Percentiles rank a stretch among this genome's conserved stretches.
These are phyloP conservation scores for Dimargaris xerosporica DNA, from an alignment of 192 early-diverging fungal genomes.

Conservation along the genomic window DNA sequence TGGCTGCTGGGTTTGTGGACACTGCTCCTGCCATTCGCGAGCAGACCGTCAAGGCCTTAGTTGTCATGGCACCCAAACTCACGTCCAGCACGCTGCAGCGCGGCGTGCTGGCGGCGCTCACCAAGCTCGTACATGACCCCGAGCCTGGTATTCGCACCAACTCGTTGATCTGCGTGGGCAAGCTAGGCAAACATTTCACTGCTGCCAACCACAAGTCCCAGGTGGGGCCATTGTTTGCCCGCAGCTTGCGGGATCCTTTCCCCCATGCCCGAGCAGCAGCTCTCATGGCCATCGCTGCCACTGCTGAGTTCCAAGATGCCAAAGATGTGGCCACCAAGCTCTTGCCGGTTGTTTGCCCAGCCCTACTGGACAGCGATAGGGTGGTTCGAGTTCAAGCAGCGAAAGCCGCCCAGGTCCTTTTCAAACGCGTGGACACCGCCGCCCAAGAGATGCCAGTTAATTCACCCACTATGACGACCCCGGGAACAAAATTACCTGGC, in stretches of 20 bases:
- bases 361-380: slow-evolving; percentile 27
- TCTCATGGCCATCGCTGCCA: slow-evolving; percentile 58
- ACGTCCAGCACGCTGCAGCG: slow-evolving; percentile 33
- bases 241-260: slow-evolving; percentile 76
- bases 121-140: slow-evolving; percentile 75
- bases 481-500: neutral
- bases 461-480: slow-evolving; percentile 19
- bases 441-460: slow-evolving; percentile 56
- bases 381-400: slow-evolving; percentile 71
- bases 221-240: slow-evolving; percentile 65
- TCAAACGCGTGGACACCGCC: slow-evolving; percentile 48
- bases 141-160: slow-evolving; percentile 96
- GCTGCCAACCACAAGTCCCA: slow-evolving; percentile 63
- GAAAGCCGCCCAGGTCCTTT: slow-evolving; percentile 51
- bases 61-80: slow-evolving; percentile 58
- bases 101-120: slow-evolving; percentile 70
- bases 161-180: slow-evolving; percentile 89
- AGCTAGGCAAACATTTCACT: slow-evolving; percentile 64
- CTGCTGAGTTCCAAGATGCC: slow-evolving; percentile 49
- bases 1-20: slow-evolving; percentile 80
- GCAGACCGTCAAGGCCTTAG: slow-evolving; percentile 70
- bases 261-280: slow-evolving; percentile 74
- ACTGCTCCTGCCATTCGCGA: slow-evolving; percentile 82
- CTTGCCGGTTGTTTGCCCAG: slow-evolving; percentile 48
- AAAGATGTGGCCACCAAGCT: slow-evolving; percentile 53